phyloP scores from a whole-genome alignment of 2,329 filamentous ascomycete genomes.

The Gnomoniopsis smithogilvyi region DNA sequence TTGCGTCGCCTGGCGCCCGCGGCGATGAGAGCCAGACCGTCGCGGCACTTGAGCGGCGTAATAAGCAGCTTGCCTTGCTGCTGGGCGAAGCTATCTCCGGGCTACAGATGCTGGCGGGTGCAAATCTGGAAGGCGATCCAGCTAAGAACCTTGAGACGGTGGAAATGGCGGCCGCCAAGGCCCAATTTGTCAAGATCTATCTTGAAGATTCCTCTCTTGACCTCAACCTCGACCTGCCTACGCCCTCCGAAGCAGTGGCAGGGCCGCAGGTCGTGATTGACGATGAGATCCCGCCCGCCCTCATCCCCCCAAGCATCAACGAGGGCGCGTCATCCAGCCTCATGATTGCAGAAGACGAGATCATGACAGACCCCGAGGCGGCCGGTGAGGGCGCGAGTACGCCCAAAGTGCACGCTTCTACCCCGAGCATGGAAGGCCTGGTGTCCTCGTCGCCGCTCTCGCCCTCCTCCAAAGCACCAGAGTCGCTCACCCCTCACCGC shows the following conservation, averaged over 20 bases:
- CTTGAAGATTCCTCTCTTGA: conserved; percentile 48
- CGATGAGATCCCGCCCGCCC: background rate
- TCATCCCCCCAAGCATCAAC: conserved; percentile 1
- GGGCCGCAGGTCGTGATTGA: conserved; percentile 26
- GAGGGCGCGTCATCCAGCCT: conserved; percentile 8
- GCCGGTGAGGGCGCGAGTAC: conserved; percentile 5
- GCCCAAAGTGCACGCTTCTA: conserved; percentile 3
- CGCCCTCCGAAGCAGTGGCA: conserved; percentile 19
- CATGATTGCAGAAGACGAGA: conserved; percentile 13
- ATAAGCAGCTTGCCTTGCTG: conserved; percentile 64
- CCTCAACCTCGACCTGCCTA: conserved; percentile 28
- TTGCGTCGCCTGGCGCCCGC: conserved; percentile 23
- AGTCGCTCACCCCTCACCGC: conserved; percentile 21
- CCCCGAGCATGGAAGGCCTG: conserved; percentile 3
- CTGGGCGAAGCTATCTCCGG: conserved; percentile 63
- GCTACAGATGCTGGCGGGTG: conserved; percentile 58
- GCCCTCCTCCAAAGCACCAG: background rate
- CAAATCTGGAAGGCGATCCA: conserved; percentile 43
- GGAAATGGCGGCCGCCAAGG: conserved; percentile 58
- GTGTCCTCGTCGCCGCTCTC: background rate
- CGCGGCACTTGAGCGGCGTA: conserved; percentile 59
- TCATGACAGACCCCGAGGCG: conserved; percentile 15
- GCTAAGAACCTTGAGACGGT: conserved; percentile 49
- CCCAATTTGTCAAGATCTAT: conserved; percentile 63
- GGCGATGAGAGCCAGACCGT: conserved; percentile 31